phyloP scores from a whole-genome alignment of 2,329 filamentous ascomycete genomes.

The Penicillium griseofulvum region DNA sequence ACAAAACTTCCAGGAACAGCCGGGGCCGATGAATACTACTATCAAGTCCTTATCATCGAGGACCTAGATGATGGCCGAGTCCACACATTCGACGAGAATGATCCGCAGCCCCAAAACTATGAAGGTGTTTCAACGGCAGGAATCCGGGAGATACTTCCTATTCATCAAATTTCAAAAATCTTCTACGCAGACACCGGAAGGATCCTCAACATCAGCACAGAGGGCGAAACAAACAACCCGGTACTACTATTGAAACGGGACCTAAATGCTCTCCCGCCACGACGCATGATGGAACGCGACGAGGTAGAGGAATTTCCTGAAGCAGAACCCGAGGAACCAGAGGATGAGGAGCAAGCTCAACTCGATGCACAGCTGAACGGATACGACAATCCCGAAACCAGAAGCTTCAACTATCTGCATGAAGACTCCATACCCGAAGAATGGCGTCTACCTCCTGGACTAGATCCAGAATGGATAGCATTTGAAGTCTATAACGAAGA shows the following conservation, averaged over 20 bases:
- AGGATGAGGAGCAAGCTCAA: conserved; percentile 44
- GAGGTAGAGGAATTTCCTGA: conserved; percentile 36
- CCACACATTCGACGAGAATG: conserved; percentile 63
- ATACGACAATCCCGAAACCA: neutral
- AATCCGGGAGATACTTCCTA: conserved; percentile 64
- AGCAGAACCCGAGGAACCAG: conserved; percentile 30
- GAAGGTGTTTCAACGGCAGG: conserved; percentile 63
- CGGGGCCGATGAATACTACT: conserved; percentile 65
- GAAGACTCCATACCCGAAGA: conserved; percentile 38
- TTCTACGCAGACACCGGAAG: conserved; percentile 91
- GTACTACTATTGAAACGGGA: conserved; percentile 74
- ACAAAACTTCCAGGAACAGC: conserved; percentile 40
- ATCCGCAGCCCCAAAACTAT: conserved; percentile 56
- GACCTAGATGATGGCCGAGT: conserved; percentile 72
- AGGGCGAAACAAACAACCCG: conserved; percentile 68
- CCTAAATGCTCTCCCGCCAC: conserved; percentile 59
- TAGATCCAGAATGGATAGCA: conserved; percentile 89
- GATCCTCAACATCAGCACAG: conserved; percentile 76
- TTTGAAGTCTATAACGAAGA: conserved; percentile 76
- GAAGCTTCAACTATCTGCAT: conserved; percentile 25
- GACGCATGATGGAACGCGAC: conserved; percentile 55
- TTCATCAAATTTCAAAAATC: conserved; percentile 79
- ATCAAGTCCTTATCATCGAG: conserved; percentile 78
- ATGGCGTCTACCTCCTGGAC: conserved; percentile 66
- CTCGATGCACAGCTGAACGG: conserved; percentile 40